A percentile compares a stretch with the other conserved stretches of the same genome.
These are phyloP conservation scores for Tillandsia fasciculata DNA, from an alignment of 176 grass and related monocot species.

Conservation along the genomic window DNA sequence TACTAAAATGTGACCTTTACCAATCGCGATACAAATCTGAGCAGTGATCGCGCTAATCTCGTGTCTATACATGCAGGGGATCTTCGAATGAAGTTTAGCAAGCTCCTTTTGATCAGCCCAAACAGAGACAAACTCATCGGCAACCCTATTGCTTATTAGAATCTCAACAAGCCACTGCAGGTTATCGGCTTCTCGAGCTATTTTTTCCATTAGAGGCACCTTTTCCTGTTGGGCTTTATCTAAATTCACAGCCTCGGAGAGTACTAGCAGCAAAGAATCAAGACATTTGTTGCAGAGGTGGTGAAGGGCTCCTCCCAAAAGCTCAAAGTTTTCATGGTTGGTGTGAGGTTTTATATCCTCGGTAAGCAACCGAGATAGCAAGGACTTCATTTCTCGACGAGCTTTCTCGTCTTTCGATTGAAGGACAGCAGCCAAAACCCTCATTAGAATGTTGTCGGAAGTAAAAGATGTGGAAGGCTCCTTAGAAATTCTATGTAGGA, in stretches of 20 bases:
- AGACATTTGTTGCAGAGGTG: constrained; percentile 38
- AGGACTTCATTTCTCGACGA: constrained; percentile 70
- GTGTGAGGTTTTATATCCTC: constrained; percentile 48
- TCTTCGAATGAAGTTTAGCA: constrained; percentile 37
- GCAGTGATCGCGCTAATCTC: constrained; percentile 52
- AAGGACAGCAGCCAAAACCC: constrained; percentile 69
- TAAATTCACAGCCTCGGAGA: constrained; percentile 36
- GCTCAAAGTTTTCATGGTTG: constrained; percentile 34
- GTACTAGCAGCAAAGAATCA: constrained; percentile 35
- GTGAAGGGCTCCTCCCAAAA: too few species aligned
- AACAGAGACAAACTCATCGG: constrained; percentile 46
- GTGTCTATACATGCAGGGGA: constrained; percentile 42
- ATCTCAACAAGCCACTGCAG: constrained; percentile 80
- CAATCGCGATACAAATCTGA: constrained; percentile 71
- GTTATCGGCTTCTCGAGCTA: constrained; percentile 70
- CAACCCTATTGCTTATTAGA: constrained; percentile 38
- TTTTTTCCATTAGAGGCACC: constrained; percentile 29
- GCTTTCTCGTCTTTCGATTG: constrained; percentile 58
- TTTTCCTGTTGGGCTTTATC: constrained; percentile 13
- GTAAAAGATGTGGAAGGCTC: constrained; percentile 29
- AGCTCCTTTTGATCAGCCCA: constrained; percentile 62
- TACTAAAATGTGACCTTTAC: constrained; percentile 77
- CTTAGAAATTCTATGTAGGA: constrained; percentile 54
- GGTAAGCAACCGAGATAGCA: constrained; percentile 74
- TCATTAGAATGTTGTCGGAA: constrained; percentile 40